Evolutionary conservation across 1,284 basidiomycete genomes (phyloP).

Genomic region (Rhodotorula glutinis): DNA sequence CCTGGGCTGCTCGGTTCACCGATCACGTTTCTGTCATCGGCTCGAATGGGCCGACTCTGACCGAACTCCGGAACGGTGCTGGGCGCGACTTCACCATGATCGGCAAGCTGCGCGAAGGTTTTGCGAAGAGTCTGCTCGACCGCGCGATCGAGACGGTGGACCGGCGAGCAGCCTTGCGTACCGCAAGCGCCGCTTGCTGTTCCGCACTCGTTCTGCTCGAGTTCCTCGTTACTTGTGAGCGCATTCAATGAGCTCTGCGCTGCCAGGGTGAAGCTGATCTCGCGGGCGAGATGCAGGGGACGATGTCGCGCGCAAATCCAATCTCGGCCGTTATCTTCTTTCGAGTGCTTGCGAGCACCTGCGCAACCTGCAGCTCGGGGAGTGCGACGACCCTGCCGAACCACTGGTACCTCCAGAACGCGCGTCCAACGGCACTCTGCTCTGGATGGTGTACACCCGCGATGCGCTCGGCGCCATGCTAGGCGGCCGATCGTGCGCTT

Average conservation of each 20-base stretch:
- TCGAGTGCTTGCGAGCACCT: slow-evolving; percentile 28
- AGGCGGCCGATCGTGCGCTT: slow-evolving; percentile 2
- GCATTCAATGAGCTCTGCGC: not conserved
- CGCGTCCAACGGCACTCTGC: slow-evolving; percentile 30
- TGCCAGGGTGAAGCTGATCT: not conserved
- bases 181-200: slow-evolving; percentile 13
- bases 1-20: slow-evolving; percentile 29
- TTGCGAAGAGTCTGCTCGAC: slow-evolving; percentile 25
- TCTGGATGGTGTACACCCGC: slow-evolving; percentile 34
- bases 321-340: slow-evolving; percentile 22
- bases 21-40: slow-evolving; percentile 30
- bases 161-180: slow-evolving; percentile 16
- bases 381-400: slow-evolving; percentile 34
- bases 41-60: slow-evolving; percentile 13
- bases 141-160: slow-evolving; percentile 27
- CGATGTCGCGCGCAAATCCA: slow-evolving; percentile 11
- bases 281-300: slow-evolving; percentile 3
- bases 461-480: slow-evolving; percentile 26
- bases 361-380: slow-evolving; percentile 21
- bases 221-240: slow-evolving; percentile 33
- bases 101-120: slow-evolving; percentile 31
- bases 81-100: slow-evolving; percentile 17
- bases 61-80: slow-evolving; percentile 5
- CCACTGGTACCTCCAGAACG: slow-evolving; percentile 8
- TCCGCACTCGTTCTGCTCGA: slow-evolving; percentile 26